A percentile compares a stretch with the other conserved stretches of the same genome.
These are phyloP conservation scores for Hygrophorus russula DNA, from an alignment of 768 basidiomycete species.

Conservation along the genomic window DNA sequence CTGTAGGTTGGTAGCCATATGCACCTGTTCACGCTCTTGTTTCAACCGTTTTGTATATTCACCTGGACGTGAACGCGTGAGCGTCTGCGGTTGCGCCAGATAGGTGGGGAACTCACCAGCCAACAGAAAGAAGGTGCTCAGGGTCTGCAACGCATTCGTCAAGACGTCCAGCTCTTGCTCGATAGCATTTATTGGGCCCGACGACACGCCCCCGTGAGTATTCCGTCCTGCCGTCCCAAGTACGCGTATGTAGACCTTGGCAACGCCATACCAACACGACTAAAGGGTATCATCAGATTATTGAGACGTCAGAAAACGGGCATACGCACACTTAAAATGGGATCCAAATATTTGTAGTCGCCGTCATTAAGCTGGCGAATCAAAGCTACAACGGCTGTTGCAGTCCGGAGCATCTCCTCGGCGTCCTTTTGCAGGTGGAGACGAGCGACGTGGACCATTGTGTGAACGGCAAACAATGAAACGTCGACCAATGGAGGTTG, in stretches of 20 bases:
- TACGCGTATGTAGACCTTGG: slow-evolving; percentile 26
- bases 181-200: slow-evolving; percentile 12
- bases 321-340: slow-evolving; percentile 37
- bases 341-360: slow-evolving; percentile 45
- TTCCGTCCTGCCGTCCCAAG: slow-evolving; percentile 13
- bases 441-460: slow-evolving; percentile 36
- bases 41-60: no score
- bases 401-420: slow-evolving; percentile 30
- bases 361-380: slow-evolving; percentile 34
- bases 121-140: slow-evolving; percentile 25
- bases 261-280: slow-evolving; percentile 28
- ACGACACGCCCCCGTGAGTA: slow-evolving; percentile 6
- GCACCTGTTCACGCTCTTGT: no score
- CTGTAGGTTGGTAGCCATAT: no score
- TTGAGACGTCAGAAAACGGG: neutral
- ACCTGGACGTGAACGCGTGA: no score
- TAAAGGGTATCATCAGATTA: slow-evolving; percentile 8
- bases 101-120: slow-evolving; percentile 17
- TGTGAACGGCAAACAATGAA: slow-evolving; percentile 36
- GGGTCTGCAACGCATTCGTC: slow-evolving; percentile 21
- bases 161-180: slow-evolving; percentile 24
- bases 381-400: slow-evolving; percentile 29
- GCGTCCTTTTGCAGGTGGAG: slow-evolving; percentile 38
- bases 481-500: slow-evolving; percentile 26
- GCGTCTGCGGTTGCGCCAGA: no score